Conservation (phyloP, 805 yeast species). For the Blastobotrys terrestris region DNA sequence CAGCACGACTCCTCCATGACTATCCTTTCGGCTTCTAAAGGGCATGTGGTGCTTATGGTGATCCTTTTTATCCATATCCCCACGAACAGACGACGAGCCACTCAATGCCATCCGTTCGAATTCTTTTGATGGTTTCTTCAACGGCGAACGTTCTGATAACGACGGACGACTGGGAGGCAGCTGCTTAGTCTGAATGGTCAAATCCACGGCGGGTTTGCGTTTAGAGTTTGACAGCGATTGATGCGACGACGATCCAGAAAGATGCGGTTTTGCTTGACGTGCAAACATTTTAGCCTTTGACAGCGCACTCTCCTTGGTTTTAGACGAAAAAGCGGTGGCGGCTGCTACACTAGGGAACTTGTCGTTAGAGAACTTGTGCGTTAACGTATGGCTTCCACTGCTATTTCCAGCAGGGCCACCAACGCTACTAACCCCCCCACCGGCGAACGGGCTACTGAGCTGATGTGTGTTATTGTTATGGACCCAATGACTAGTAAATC, state of each 20-base stretch:
- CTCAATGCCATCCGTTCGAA: constrained; percentile 34
- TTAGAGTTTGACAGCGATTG: constrained; percentile 8
- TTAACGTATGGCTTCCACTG: not conserved
- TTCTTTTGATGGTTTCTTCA: constrained; percentile 31
- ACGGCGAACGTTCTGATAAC: constrained; percentile 26
- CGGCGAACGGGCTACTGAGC: not conserved
- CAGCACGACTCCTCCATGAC: constrained; percentile 33
- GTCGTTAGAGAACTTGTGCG: not conserved
- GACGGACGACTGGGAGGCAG: constrained; percentile 23
- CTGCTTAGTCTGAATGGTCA: constrained; percentile 24
- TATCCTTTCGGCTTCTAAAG: constrained; percentile 33
- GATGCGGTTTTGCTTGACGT: constrained; percentile 25
- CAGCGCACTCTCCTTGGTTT: constrained; percentile 21
- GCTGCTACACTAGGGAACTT: constrained; percentile 22
- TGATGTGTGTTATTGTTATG: not conserved
- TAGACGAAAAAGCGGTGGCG: constrained; percentile 28
- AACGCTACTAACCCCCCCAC: not conserved
- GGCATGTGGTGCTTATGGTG: constrained; percentile 31
- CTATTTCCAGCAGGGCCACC: not conserved
- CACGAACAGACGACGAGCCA: constrained; percentile 18
- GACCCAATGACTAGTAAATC: not conserved
- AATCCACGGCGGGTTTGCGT: constrained; percentile 17
- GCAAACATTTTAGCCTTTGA: constrained; percentile 32
- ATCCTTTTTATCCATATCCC: constrained; percentile 8
- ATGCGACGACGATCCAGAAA: constrained; percentile 7